Evolutionary conservation across 2,329 filamentous ascomycete genomes (phyloP).

Genomic region (Blastomyces parvus): DNA sequence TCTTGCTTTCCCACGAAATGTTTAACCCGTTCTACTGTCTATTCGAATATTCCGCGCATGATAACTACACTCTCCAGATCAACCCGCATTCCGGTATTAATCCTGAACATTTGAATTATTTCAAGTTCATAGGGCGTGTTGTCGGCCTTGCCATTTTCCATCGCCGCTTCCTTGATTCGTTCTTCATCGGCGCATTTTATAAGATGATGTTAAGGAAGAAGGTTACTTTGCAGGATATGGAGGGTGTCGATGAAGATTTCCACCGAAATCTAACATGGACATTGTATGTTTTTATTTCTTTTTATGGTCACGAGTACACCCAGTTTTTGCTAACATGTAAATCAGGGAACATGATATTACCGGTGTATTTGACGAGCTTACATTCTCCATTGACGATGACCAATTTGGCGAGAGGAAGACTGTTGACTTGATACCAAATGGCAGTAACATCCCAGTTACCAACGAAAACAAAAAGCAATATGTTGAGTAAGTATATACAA

Average conservation of each 20-base stretch:
- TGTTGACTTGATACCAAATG: constrained; percentile 84
- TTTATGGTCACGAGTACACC: neutral
- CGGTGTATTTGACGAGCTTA: constrained; percentile 76
- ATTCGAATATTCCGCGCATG: constrained; percentile 98
- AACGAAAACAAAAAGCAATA: constrained; percentile 99
- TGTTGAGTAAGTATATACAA: constrained; percentile 58
- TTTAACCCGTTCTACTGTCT: constrained; percentile 99
- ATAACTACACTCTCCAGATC: constrained; percentile 99
- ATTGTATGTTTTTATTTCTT: constrained; percentile 44
- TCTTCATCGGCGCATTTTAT: constrained; percentile 98
- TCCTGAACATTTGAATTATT: constrained; percentile 97
- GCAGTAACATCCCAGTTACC: constrained; percentile 86
- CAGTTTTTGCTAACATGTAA: constrained; percentile 18
- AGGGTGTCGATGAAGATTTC: constrained; percentile 96
- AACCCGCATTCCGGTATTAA: constrained; percentile 99
- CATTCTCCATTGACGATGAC: constrained; percentile 95
- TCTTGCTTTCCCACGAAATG: constrained; percentile 98
- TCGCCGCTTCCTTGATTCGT: constrained; percentile 90
- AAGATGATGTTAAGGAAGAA: constrained; percentile 98
- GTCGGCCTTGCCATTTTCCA: constrained; percentile 98
- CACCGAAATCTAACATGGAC: constrained; percentile 96
- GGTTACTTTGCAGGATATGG: constrained; percentile 89
- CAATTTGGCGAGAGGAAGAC: constrained; percentile 90
- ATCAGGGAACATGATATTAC: constrained; percentile 83
- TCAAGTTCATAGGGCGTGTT: constrained; percentile 98